phyloP scores from a whole-genome alignment of 805 yeast species.

The Nakazawaea sp. region DNA sequence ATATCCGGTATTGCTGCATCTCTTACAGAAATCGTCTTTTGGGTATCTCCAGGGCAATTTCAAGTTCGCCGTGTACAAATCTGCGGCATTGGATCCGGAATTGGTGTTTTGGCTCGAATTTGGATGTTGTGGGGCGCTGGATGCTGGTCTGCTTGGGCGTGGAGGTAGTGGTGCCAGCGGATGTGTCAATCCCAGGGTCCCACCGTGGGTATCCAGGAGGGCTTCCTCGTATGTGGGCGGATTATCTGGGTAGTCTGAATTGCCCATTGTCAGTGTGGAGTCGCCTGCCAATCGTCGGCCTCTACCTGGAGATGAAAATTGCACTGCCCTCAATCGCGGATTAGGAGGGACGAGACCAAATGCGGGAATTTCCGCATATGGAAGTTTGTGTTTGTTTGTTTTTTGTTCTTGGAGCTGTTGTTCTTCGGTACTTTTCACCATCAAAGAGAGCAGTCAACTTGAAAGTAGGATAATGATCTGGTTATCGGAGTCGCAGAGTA shows the following conservation, averaged over 20 bases:
- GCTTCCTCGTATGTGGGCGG: not conserved
- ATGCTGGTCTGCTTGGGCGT: too few relatives aligned
- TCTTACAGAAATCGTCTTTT: conserved; percentile 47
- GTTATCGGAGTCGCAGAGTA: conserved; percentile 73
- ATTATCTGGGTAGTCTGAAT: too few relatives aligned
- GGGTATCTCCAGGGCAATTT: conserved; percentile 61
- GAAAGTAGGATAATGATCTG: conserved; percentile 39
- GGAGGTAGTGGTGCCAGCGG: too few relatives aligned
- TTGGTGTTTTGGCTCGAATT: not conserved
- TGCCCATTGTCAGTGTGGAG: too few relatives aligned
- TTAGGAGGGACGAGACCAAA: too few relatives aligned
- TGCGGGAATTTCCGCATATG: not conserved
- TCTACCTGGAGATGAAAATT: too few relatives aligned
- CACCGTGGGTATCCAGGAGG: too few relatives aligned
- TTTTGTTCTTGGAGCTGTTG: not conserved
- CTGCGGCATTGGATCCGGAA: not conserved
- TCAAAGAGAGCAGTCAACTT: not conserved
- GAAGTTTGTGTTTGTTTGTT: not conserved
- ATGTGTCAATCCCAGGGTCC: too few relatives aligned
- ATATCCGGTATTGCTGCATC: conserved; percentile 71
- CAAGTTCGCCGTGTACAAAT: conserved; percentile 9
- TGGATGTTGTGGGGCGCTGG: too few relatives aligned
- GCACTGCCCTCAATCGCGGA: too few relatives aligned
- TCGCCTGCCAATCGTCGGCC: too few relatives aligned
- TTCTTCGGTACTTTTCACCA: not conserved